Evolutionary conservation across 2,329 filamentous ascomycete species (phyloP), one percentile per base, ranked within the genome.

Genomic region (Arthrobotrys conoides): DNA sequence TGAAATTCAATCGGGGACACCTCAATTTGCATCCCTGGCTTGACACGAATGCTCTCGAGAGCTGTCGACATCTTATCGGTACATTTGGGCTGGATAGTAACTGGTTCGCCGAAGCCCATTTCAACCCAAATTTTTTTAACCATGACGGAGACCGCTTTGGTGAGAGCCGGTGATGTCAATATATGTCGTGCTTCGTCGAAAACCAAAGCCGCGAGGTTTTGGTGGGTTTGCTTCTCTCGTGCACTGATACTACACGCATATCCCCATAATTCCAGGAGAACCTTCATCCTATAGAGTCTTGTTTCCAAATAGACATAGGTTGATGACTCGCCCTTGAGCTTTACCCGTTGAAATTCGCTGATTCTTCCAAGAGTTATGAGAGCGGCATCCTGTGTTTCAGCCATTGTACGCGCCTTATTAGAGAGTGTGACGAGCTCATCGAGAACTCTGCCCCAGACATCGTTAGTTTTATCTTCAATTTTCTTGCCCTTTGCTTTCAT

Each of bases 1-100:
- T 94, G 91, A 77, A 94, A 92, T 18, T 91, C 87, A 8, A 86
- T 85, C 16, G 87, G 84, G 0, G 36, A 27, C 6, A 44, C 3
- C 1, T 18, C 36, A 18, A 61, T 61, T 76, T 8, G 79, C 76
- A 70, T 83, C 49, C 57, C 81, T 61, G 49, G 63, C n/a, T 59
- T 80, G 76, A 57, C 80, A 65, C 5, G 57, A 76, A 76, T 65
- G 76, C 2, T 30, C 18, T 36, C 55, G 10, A 72, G 24, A 20
- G 73, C 33, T 53, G 65, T 24, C 65, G 80, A 65, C 33, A 79
- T 12, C 71, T 59, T 49, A 55, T 80, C 36, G 61, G 71, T 41
- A 69, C 55, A n/a, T 57, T 68, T 5, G 71, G 27, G 27, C n/a
- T 16, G 16, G 16, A 14, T 5, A 12, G 22, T 3, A 38, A 36